Percentiles rank a stretch among this genome's conserved stretches.
Evolutionary conservation across 371 early-diverging fungal species (phyloP).

Genomic region (Rhizomucor miehei): DNA sequence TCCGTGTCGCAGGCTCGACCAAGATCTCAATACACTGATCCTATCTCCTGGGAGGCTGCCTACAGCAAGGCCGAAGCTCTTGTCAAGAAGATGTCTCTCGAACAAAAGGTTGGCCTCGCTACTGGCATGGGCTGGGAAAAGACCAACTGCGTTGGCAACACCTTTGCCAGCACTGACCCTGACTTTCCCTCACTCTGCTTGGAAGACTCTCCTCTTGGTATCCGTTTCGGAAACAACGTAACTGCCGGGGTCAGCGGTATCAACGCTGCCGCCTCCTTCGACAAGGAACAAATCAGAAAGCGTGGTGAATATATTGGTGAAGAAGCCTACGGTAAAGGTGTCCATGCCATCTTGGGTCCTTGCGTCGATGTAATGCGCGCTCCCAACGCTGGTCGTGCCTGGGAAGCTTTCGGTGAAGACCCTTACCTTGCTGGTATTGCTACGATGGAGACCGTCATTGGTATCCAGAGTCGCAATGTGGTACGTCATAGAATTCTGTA

Average conservation of each 20-base stretch:
- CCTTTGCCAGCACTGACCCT: slow-evolving; percentile 25
- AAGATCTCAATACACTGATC: background rate
- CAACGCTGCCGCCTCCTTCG: slow-evolving; percentile 55
- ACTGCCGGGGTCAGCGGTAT: slow-evolving; percentile 51
- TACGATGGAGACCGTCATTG: slow-evolving; percentile 26
- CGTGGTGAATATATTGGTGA: slow-evolving; percentile 51
- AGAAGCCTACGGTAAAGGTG: slow-evolving; percentile 51
- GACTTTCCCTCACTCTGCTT: slow-evolving; percentile 60
- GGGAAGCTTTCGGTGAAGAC: slow-evolving; percentile 64
- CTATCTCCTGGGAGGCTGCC: slow-evolving; percentile 36
- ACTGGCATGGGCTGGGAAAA: slow-evolving; percentile 51
- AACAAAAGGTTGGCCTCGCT: slow-evolving; percentile 44
- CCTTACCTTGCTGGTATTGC: slow-evolving; percentile 52
- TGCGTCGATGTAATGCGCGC: slow-evolving; percentile 44
- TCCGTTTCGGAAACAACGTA: slow-evolving; percentile 39
- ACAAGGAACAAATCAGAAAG: slow-evolving; percentile 37
- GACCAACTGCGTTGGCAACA: slow-evolving; percentile 53
- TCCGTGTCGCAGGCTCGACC: background rate
- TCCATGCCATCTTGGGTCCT: slow-evolving; percentile 50
- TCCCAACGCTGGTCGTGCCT: slow-evolving; percentile 52
- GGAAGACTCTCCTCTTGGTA: slow-evolving; percentile 48
- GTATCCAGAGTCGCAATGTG: slow-evolving; percentile 41
- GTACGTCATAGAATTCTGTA: slow-evolving; percentile 21
- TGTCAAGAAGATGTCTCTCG: slow-evolving; percentile 31
- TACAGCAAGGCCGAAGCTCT: slow-evolving; percentile 30